Percentiles rank a stretch among this genome's conserved stretches.
Conservation (phyloP, 805 yeast genomes). For the Tanozyma kutaoensis region DNA sequence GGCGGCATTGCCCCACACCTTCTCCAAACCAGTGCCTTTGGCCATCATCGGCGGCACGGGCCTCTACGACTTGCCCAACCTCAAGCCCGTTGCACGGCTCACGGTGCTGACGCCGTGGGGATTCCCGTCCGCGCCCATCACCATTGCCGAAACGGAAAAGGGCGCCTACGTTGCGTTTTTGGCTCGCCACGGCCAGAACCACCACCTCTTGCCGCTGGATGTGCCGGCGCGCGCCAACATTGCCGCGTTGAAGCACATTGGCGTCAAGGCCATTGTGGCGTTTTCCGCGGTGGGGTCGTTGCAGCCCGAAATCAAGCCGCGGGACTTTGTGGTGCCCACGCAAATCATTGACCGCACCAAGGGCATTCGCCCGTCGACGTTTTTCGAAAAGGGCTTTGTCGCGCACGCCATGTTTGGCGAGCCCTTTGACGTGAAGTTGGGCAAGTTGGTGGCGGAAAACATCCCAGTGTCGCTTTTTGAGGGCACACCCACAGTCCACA, state of each 20-base stretch:
- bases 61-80: conserved; percentile 71
- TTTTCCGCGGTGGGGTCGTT: conserved; percentile 95
- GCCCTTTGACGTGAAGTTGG: conserved; percentile 76
- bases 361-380: conserved; percentile 83
- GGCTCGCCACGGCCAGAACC: conserved; percentile 89
- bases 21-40: conserved; percentile 55
- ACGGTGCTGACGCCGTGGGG: conserved; percentile 96
- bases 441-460: conserved; percentile 35
- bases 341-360: conserved; percentile 96
- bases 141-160: conserved; percentile 61
- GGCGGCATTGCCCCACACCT: conserved; percentile 41
- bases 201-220: conserved; percentile 79
- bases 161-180: conserved; percentile 88
- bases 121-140: conserved; percentile 84
- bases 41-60: conserved; percentile 99
- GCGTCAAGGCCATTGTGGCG: conserved; percentile 80
- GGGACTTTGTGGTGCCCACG: conserved; percentile 94
- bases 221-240: conserved; percentile 92
- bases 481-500: no score
- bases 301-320: conserved; percentile 77
- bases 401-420: conserved; percentile 98
- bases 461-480: conserved; percentile 30
- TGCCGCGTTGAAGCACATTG: conserved; percentile 83
- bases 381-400: conserved; percentile 84
- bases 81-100: conserved; percentile 76